Conservation (phyloP, 129 eudicot genomes). For the Cynara cardunculus region DNA sequence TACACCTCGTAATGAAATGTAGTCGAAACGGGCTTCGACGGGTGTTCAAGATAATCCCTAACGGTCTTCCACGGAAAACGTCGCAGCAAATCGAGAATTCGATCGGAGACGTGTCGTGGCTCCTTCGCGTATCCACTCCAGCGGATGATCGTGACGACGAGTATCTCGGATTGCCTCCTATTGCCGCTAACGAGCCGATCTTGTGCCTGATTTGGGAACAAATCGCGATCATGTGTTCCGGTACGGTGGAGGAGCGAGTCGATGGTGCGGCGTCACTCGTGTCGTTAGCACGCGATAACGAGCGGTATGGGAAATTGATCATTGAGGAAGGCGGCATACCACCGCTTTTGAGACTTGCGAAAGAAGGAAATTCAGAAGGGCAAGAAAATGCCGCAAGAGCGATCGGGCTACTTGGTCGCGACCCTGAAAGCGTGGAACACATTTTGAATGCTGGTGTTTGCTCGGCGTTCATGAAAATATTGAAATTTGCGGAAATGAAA, state of each 20-base stretch:
- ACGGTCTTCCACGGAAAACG: conserved; percentile 32
- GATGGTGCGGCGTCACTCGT: conserved; percentile 55
- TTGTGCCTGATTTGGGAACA: conserved; percentile 57
- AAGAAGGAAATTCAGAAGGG: conserved; percentile 55
- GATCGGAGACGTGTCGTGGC: conserved; percentile 61
- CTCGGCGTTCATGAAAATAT: conserved; percentile 43
- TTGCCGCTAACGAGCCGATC: conserved; percentile 59
- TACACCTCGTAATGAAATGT: conserved; percentile 41
- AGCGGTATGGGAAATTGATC: conserved; percentile 47
- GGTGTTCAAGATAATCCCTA: conserved; percentile 49
- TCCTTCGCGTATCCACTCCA: conserved; percentile 49
- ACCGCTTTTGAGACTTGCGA: conserved; percentile 43
- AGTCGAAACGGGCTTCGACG: conserved; percentile 42
- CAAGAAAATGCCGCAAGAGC: conserved; percentile 61
- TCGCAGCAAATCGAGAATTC: conserved; percentile 48
- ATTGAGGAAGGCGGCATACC: conserved; percentile 66
- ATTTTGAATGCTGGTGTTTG: conserved; percentile 50
- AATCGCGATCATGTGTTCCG: conserved; percentile 37
- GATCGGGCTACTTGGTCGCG: conserved; percentile 52
- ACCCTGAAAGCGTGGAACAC: conserved; percentile 58
- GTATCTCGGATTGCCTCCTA: conserved; percentile 53
- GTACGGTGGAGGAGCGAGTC: conserved; percentile 38
- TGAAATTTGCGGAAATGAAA: conserved; percentile 46
- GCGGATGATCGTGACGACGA: conserved; percentile 44
- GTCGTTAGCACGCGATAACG: conserved; percentile 53